These are phyloP conservation scores for Dentipellis fragilis DNA, from an alignment of 768 basidiomycete genomes.

Conservation along the genomic window DNA sequence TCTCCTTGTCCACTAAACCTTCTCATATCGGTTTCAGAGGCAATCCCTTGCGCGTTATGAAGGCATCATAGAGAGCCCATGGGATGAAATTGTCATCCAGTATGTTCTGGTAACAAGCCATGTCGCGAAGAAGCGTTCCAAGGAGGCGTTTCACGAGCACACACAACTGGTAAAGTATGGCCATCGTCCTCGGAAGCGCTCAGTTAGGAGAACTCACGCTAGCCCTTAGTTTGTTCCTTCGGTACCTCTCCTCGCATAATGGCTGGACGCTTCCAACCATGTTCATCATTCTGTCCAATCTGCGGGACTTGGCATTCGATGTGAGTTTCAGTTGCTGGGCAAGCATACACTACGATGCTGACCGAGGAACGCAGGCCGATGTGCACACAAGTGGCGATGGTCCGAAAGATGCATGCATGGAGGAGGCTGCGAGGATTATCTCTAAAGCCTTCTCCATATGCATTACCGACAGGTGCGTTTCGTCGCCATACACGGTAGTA, in stretches of 20 bases:
- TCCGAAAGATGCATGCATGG: constrained; percentile 60
- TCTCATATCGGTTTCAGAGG: constrained; percentile 11
- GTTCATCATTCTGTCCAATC: constrained; percentile 71
- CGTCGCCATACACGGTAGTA: background rate
- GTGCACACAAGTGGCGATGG: constrained; percentile 28
- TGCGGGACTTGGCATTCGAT: constrained; percentile 79
- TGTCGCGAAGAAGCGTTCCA: constrained; percentile 53
- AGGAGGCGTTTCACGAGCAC: constrained; percentile 76
- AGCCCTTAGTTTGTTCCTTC: constrained; percentile 51
- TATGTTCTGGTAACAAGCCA: constrained; percentile 70
- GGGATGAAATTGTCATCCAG: constrained; percentile 81
- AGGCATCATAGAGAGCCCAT: constrained; percentile 60
- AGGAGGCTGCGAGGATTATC: constrained; percentile 79
- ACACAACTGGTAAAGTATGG: constrained; percentile 68
- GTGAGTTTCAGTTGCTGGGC: constrained; percentile 28
- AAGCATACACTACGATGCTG: background rate
- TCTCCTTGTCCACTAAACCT: background rate
- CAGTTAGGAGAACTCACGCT: background rate
- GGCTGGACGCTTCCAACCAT: constrained; percentile 83
- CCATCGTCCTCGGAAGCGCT: background rate
- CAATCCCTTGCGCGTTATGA: constrained; percentile 35
- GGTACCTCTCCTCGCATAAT: constrained; percentile 70
- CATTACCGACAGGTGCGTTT: constrained; percentile 65
- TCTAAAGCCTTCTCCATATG: constrained; percentile 87
- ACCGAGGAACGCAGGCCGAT: constrained; percentile 9